These are phyloP conservation scores for Vanrija sp. DNA, from an alignment of 1,284 basidiomycete species.

Conservation along the genomic window DNA sequence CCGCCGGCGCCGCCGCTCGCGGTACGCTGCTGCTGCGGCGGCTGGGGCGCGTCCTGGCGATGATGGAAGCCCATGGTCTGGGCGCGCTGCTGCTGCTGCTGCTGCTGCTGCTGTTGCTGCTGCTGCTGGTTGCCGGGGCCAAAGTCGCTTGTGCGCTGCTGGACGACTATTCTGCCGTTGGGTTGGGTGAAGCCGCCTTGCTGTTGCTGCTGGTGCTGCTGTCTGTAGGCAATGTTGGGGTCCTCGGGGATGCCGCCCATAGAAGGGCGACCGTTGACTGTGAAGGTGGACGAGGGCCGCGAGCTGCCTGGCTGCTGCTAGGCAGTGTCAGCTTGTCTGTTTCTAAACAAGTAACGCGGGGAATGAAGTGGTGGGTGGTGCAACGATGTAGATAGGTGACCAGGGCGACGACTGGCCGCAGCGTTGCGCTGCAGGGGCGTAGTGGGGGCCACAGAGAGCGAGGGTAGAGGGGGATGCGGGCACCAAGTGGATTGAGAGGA, in stretches of 20 bases:
- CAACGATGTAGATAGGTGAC: background rate
- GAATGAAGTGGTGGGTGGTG: background rate
- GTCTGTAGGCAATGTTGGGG: background rate
- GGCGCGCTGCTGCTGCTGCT: conserved; percentile 62
- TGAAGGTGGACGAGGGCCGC: conserved; percentile 3
- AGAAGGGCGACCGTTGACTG: conserved; percentile 7
- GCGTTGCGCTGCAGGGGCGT: too few relatives aligned
- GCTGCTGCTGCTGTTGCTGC: conserved; percentile 63
- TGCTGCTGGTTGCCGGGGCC: conserved; percentile 3
- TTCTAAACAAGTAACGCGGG: background rate
- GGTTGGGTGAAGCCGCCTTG: background rate
- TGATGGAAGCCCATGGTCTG: conserved; percentile 38
- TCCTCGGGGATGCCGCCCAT: background rate
- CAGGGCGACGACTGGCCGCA: too few relatives aligned
- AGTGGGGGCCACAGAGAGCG: too few relatives aligned
- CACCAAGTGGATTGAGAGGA: too few relatives aligned
- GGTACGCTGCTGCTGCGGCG: background rate
- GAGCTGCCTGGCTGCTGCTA: background rate
- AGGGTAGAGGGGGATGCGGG: too few relatives aligned
- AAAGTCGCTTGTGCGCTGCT: conserved; percentile 13
- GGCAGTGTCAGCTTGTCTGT: background rate
- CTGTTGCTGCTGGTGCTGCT: background rate
- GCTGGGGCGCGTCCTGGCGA: background rate
- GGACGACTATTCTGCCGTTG: conserved; percentile 1
- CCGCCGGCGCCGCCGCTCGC: conserved; percentile 5